Conservation (phyloP, 805 yeast genomes). For the Pichia heedii region DNA sequence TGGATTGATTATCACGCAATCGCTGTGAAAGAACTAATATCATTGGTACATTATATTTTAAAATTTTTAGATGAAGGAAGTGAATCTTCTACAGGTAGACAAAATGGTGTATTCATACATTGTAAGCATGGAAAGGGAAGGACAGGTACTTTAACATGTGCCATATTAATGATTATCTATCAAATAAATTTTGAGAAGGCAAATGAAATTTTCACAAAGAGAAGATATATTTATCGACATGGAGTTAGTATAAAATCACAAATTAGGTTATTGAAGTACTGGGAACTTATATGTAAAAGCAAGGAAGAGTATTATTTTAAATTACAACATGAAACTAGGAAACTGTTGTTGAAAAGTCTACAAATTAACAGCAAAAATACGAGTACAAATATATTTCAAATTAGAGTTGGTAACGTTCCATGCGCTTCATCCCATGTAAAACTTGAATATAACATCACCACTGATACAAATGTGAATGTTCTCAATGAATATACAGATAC, state of each 20-base stretch:
- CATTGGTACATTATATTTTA: slow-evolving; percentile 37
- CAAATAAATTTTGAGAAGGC: slow-evolving; percentile 36
- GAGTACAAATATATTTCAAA: not conserved
- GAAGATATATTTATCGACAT: slow-evolving; percentile 44
- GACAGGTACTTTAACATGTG: slow-evolving; percentile 68
- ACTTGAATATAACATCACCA: too few relatives aligned
- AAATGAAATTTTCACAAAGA: slow-evolving; percentile 39
- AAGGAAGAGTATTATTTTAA: not conserved
- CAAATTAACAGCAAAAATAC: not conserved
- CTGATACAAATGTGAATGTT: not conserved
- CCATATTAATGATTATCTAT: slow-evolving; percentile 50
- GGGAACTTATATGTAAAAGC: slow-evolving; percentile 2
- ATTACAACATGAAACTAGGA: not conserved
- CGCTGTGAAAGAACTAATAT: slow-evolving; percentile 42
- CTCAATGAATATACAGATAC: too few relatives aligned
- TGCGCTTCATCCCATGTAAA: too few relatives aligned
- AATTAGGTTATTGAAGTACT: slow-evolving; percentile 54
- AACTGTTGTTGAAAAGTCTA: not conserved
- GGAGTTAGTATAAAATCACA: slow-evolving; percentile 75
- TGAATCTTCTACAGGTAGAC: slow-evolving; percentile 11
- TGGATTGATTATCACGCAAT: slow-evolving; percentile 78
- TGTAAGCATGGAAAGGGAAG: slow-evolving; percentile 92
- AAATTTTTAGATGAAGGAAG: slow-evolving; percentile 27
- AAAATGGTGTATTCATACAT: slow-evolving; percentile 54
- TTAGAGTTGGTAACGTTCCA: not conserved